A percentile compares a stretch with the other conserved stretches of the same genome.
Conservation (phyloP, 2,329 filamentous ascomycete species). For the Xylariales sp. region DNA sequence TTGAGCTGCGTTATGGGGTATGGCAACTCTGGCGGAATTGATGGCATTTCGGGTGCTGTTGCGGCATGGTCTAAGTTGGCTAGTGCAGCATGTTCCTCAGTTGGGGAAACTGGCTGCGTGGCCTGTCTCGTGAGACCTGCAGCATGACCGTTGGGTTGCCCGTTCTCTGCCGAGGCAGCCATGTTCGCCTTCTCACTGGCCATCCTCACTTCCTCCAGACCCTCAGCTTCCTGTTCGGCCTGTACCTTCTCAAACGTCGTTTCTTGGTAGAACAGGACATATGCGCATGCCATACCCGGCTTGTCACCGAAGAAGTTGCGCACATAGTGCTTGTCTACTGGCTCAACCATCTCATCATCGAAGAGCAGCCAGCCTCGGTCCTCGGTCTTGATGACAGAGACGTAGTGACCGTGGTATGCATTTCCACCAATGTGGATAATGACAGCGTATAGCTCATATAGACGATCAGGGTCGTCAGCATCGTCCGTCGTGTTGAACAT, state of each 20-base stretch:
- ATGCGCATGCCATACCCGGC: conserved; percentile 85
- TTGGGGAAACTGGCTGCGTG: conserved; percentile 42
- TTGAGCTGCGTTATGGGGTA: conserved; percentile 25
- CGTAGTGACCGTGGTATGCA: conserved; percentile 95
- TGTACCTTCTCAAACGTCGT: conserved; percentile 64
- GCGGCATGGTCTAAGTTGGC: conserved; percentile 60
- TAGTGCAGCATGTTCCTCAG: conserved; percentile 47
- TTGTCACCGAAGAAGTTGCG: conserved; percentile 96
- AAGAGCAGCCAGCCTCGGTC: conserved; percentile 95
- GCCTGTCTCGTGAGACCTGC: conserved; percentile 44
- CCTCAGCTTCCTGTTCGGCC: conserved; percentile 80
- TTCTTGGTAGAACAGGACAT: conserved; percentile 97
- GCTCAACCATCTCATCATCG: conserved; percentile 97
- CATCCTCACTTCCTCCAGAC: conserved; percentile 56
- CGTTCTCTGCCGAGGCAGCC: conserved; percentile 40
- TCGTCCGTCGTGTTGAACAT: conserved; percentile 98
- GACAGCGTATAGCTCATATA: conserved; percentile 96
- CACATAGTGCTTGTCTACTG: conserved; percentile 93
- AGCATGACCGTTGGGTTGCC: conserved; percentile 38
- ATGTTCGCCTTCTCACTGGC: conserved; percentile 53
- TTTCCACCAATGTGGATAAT: conserved; percentile 96
- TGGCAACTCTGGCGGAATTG: conserved; percentile 22
- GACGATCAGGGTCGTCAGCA: conserved; percentile 82
- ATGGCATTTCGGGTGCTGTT: conserved; percentile 50
- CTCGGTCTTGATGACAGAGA: conserved; percentile 95